These are phyloP conservation scores for Phytophthora pistaciae DNA, from an alignment of 352 stramenopile species.

Conservation along the genomic window DNA sequence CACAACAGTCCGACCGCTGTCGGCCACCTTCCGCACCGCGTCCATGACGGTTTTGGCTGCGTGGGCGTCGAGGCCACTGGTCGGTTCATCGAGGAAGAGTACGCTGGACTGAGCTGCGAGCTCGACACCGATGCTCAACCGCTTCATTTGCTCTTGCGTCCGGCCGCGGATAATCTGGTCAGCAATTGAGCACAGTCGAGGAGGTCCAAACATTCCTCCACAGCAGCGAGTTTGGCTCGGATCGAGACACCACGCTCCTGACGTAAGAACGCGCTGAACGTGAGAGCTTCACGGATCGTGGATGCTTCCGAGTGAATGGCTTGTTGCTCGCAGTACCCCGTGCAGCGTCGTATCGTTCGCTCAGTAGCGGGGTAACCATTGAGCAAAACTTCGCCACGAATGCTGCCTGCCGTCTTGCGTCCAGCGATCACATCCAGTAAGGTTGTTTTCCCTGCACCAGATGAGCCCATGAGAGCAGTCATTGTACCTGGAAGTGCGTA, in stretches of 20 bases:
- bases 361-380: neutral
- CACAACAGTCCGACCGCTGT: neutral
- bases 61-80: neutral
- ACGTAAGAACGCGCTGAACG: neutral
- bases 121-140: neutral
- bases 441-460: neutral
- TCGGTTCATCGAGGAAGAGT: constrained; percentile 1
- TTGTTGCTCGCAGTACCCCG: neutral
- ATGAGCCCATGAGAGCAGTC: neutral
- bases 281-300: neutral
- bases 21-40: neutral
- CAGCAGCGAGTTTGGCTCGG: neutral
- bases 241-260: neutral
- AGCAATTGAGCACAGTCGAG: neutral
- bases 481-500: neutral
- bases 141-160: neutral
- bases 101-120: neutral
- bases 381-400: neutral
- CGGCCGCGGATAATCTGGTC: neutral
- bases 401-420: neutral
- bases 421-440: neutral
- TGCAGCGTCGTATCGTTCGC: neutral
- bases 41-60: neutral
- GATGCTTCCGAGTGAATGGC: neutral
- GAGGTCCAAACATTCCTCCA: neutral